Conservation (phyloP, 768 basidiomycete genomes). For the Boletus barrowsii region DNA sequence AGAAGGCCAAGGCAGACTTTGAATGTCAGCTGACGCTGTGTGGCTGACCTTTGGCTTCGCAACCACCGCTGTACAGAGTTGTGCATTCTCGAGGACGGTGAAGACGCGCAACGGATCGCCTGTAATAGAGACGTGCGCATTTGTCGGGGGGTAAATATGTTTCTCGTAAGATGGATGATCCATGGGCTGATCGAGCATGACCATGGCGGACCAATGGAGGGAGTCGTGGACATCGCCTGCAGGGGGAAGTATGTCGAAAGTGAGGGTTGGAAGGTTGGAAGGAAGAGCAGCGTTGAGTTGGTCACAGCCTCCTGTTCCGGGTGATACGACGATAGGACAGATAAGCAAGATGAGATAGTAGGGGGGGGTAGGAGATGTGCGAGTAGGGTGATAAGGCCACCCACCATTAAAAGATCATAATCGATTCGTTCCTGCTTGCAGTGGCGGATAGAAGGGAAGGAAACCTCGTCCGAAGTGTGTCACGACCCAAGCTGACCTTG, state of each 20-base stretch:
- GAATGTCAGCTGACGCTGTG: background rate
- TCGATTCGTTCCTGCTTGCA: too few species aligned
- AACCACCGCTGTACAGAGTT: conserved; percentile 4
- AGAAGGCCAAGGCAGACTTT: background rate
- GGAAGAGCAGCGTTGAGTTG: too few species aligned
- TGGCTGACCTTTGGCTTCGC: background rate
- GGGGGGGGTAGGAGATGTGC: too few species aligned
- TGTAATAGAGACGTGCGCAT: background rate
- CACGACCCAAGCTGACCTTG: too few species aligned
- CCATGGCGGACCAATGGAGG: conserved; percentile 11
- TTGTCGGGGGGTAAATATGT: conserved; percentile 1
- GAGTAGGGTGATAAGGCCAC: too few species aligned
- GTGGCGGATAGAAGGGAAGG: too few species aligned
- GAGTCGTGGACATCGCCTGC: background rate
- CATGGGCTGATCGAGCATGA: background rate
- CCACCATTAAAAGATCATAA: too few species aligned
- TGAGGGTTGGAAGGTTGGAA: conserved; percentile 2
- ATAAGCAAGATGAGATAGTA: too few species aligned
- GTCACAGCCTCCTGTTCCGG: too few species aligned
- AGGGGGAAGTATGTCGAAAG: conserved; percentile 6
- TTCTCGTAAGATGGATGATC: conserved; percentile 13
- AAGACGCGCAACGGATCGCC: background rate
- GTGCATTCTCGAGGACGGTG: background rate
- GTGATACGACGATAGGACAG: too few species aligned
- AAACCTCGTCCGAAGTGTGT: too few species aligned